Evolutionary conservation across 2,329 filamentous ascomycete species (phyloP), one percentile per base, ranked within the genome.

Genomic region (Onygenales sp.): DNA sequence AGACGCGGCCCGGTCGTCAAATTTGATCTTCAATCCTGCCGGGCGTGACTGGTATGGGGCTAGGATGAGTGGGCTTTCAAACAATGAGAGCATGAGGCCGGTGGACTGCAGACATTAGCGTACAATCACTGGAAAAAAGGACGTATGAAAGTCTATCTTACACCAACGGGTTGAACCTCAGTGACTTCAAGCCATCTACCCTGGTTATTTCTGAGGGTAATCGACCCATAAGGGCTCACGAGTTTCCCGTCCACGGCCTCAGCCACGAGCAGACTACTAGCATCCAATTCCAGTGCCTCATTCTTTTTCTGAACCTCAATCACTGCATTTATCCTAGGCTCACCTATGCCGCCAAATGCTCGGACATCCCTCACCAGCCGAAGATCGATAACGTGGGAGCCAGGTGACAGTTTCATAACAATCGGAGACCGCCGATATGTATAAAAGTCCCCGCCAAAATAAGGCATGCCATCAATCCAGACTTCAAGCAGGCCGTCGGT

Each of bases 361-460:
- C 80, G 70, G n/a, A 82, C 76, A 66, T 83, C 80, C 57, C 79
- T 72, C 13, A 78, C 67, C 4, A 82, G 66, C 32, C 79, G 75
- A 9, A 82, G 42, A 57, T 81, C 76, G 46, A 83, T 61, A 31
- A 63, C 64, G 65, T 82, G 79, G 11, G 57, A 57, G 17, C 80
- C 80, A 17, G 76, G 76, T 2, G 63, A 56, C 11, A 83, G 68
- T 43, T 72, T 68, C 11, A 82, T 57, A 2, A 80, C 71, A 21
- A 75, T 60, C 5, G 80, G 78, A 6, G 75, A 75, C 57, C 72
- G 73, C 3, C 72, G 67, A 60, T 74, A 81, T 9, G 67, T 68
- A 63, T 79, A 83, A 52, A 76, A 77, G 62, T 83, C 80, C 10
- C 79, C 80, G 7, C 80, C 80, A 60, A 81, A 82, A 60, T 77